Evolutionary conservation across 495 filamentous ascomycete species (phyloP).

Genomic region (Glonium stellatum): DNA sequence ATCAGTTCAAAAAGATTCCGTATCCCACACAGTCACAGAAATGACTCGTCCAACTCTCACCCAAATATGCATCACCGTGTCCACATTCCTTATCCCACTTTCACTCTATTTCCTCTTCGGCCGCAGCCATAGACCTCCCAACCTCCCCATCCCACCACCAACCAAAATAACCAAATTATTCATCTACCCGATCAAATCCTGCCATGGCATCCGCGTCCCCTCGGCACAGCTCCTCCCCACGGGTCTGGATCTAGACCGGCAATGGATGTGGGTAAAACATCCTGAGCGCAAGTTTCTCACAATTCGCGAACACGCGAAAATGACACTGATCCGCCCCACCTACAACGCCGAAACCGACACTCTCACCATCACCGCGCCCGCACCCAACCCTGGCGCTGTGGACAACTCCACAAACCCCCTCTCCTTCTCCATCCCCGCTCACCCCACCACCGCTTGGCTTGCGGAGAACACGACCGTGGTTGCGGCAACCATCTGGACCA

Average conservation of each 20-base stretch:
- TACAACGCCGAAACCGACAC: conserved; percentile 25
- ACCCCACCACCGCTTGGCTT: conserved; percentile 34
- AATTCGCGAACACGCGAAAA: conserved; percentile 33
- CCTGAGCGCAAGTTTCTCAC: conserved; percentile 37
- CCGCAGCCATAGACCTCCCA: background rate
- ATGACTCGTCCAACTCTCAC: conserved; percentile 17
- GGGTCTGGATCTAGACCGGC: conserved; percentile 38
- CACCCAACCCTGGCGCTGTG: conserved; percentile 19
- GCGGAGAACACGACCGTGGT: conserved; percentile 28
- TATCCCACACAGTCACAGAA: background rate
- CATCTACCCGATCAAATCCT: conserved; percentile 41
- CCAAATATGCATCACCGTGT: conserved; percentile 12
- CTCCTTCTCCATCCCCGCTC: conserved; percentile 32
- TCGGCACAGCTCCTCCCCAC: conserved; percentile 28
- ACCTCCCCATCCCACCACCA: conserved; percentile 24
- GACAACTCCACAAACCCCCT: conserved; percentile 17
- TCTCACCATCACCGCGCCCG: conserved; percentile 19
- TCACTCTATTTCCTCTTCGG: conserved; percentile 11
- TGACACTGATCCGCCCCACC: conserved; percentile 39
- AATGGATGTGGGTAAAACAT: conserved; percentile 40
- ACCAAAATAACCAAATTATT: conserved; percentile 33
- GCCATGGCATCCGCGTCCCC: conserved; percentile 34
- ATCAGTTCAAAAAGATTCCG: too few species aligned
- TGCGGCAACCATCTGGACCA: conserved; percentile 35
- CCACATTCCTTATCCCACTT: conserved; percentile 19